phyloP scores from a whole-genome alignment of 2,329 filamentous ascomycete species.

The Scortechinia acanthostroma region DNA sequence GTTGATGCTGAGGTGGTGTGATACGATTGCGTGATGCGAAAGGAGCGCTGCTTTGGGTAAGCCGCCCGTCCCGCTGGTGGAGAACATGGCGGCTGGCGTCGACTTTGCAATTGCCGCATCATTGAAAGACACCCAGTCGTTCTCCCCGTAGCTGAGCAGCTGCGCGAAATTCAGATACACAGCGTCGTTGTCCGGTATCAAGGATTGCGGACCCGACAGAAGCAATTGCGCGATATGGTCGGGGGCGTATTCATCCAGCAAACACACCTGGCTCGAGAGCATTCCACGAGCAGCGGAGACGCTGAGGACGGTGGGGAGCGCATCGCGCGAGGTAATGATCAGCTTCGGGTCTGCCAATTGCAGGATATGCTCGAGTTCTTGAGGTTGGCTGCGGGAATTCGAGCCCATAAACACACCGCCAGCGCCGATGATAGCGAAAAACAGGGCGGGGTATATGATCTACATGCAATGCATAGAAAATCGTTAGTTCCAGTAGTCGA shows the following conservation, averaged over 20 bases:
- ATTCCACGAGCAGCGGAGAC: conserved; percentile 16
- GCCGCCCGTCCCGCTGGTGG: conserved; percentile 24
- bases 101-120: conserved; percentile 10
- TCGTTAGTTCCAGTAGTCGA: no score
- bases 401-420: conserved; percentile 39
- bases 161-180: conserved; percentile 14
- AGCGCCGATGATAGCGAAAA: conserved; percentile 32
- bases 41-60: conserved; percentile 28
- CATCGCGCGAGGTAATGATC: conserved; percentile 30
- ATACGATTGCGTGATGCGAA: conserved; percentile 21
- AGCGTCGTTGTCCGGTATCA: conserved; percentile 6
- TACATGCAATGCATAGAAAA: conserved; percentile 24
- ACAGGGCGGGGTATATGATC: conserved; percentile 27
- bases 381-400: conserved; percentile 34
- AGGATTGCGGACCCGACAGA: neutral
- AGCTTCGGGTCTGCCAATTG: conserved; percentile 30
- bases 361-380: conserved; percentile 37
- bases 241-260: conserved; percentile 10
- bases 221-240: conserved; percentile 18
- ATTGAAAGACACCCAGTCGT: conserved; percentile 7
- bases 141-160: conserved; percentile 8
- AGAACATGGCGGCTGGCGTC: conserved; percentile 15
- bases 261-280: conserved; percentile 5
- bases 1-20: conserved; percentile 17
- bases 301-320: conserved; percentile 21